phyloP scores from a whole-genome alignment of 495 filamentous ascomycete species.

The Trichoderma orchidacearum region DNA sequence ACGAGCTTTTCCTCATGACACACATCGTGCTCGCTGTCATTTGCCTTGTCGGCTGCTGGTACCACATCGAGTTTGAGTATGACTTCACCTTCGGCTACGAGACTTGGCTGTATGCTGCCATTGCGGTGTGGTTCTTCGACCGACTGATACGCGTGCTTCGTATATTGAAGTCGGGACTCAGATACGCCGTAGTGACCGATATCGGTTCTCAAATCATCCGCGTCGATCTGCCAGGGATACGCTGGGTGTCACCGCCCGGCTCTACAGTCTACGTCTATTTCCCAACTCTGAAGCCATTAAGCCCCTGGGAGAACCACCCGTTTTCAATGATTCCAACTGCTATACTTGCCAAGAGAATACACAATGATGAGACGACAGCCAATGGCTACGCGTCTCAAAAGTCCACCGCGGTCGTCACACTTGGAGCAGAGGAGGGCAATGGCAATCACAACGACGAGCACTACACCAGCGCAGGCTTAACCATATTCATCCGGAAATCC shows the following conservation, averaged over 20 bases:
- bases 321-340: slow-evolving; percentile 25
- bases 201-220: slow-evolving; percentile 16
- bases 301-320: slow-evolving; percentile 37
- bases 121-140: slow-evolving; percentile 32
- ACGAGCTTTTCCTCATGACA: slow-evolving; percentile 26
- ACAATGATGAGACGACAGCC: too few relatives aligned
- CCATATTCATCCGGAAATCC: slow-evolving; percentile 14
- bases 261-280: slow-evolving; percentile 29
- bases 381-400: too few relatives aligned
- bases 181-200: slow-evolving; percentile 15
- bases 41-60: slow-evolving; percentile 25
- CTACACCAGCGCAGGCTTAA: slow-evolving; percentile 10
- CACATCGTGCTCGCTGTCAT: slow-evolving; percentile 26
- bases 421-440: not conserved
- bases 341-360: too few relatives aligned
- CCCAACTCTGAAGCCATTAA: slow-evolving; percentile 20
- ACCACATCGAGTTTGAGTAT: slow-evolving; percentile 18
- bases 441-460: not conserved
- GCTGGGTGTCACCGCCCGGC: slow-evolving; percentile 14
- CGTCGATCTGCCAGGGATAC: slow-evolving; percentile 18
- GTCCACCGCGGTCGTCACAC: too few relatives aligned
- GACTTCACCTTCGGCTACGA: slow-evolving; percentile 20
- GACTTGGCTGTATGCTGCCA: slow-evolving; percentile 27
- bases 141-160: slow-evolving; percentile 18
- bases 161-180: slow-evolving; percentile 14